Evolutionary conservation across 371 early-diverging fungal species (phyloP).

Genomic region (Syncephalastrum racemosum): DNA sequence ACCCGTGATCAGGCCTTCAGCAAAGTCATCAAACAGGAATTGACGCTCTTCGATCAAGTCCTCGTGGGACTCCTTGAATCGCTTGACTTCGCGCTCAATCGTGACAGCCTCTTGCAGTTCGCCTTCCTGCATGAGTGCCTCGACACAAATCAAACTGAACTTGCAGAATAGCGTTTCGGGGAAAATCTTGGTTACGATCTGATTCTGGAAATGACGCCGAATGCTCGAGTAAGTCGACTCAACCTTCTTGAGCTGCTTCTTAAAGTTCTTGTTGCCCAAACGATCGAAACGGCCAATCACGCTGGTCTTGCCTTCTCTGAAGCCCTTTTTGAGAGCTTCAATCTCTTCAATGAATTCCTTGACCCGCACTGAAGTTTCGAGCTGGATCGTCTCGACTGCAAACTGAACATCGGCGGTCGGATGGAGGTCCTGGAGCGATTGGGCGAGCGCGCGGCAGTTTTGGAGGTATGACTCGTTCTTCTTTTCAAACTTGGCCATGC

Average conservation of each 20-base stretch:
- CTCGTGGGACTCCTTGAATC: conserved; percentile 40
- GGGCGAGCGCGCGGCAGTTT: conserved; percentile 13
- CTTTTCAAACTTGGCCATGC: conserved; percentile 20
- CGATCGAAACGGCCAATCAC: conserved; percentile 56
- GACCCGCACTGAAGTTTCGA: conserved; percentile 11
- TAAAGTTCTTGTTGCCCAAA: conserved; percentile 61
- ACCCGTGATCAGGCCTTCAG: conserved; percentile 67
- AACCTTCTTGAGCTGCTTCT: conserved; percentile 55
- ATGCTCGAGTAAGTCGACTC: conserved; percentile 25
- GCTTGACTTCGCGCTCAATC: conserved; percentile 41
- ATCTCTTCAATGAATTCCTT: conserved; percentile 50
- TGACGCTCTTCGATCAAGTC: conserved; percentile 56
- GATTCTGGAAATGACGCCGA: conserved; percentile 17
- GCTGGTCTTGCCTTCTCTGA: conserved; percentile 39
- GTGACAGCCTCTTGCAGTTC: conserved; percentile 58
- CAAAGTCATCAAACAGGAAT: conserved; percentile 62
- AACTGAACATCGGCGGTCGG: conserved; percentile 14
- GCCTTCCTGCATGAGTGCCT: conserved; percentile 68
- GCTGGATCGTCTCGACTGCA: conserved; percentile 12
- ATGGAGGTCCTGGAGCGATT: conserved; percentile 16
- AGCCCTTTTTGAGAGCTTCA: conserved; percentile 8
- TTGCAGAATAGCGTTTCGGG: conserved; percentile 20
- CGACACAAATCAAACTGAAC: conserved; percentile 44
- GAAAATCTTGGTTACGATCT: conserved; percentile 22
- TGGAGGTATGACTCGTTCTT: conserved; percentile 10